These are phyloP conservation scores for Zarea fungicola DNA, from an alignment of 2,329 filamentous ascomycete genomes.

Conservation along the genomic window DNA sequence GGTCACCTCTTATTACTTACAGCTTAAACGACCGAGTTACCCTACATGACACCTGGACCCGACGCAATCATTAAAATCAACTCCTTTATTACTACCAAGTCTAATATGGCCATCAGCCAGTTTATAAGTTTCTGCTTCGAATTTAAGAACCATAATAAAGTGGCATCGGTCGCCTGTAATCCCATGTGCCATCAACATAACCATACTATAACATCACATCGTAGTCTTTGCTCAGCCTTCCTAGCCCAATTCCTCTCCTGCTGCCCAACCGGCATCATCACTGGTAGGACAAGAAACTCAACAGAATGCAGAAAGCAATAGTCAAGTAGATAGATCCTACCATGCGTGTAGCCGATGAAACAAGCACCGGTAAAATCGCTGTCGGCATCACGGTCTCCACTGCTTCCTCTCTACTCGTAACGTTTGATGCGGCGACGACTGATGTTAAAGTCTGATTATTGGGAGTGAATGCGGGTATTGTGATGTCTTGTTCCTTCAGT, in stretches of 20 bases:
- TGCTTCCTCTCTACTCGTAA: not conserved
- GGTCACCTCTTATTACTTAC: too few species aligned
- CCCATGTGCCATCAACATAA: conserved; percentile 9
- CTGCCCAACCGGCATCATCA: too few species aligned
- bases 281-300: too few species aligned
- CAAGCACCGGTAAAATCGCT: too few species aligned
- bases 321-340: too few species aligned
- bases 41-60: too few species aligned
- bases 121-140: conserved; percentile 11
- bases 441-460: not conserved
- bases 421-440: not conserved
- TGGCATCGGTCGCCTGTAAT: not conserved
- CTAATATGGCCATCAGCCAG: conserved; percentile 11
- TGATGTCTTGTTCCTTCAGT: not conserved
- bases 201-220: conserved; percentile 10
- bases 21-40: too few species aligned
- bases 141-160: conserved; percentile 13
- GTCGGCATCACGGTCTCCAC: too few species aligned
- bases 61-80: not conserved
- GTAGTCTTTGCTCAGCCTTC: not conserved
- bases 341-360: too few species aligned
- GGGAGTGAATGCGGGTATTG: not conserved
- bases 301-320: too few species aligned
- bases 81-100: conserved; percentile 11
- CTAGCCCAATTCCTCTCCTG: not conserved